Base-by-base conservation (phyloP, 306 rosid species). In the Parietaria judaica region DNA sequence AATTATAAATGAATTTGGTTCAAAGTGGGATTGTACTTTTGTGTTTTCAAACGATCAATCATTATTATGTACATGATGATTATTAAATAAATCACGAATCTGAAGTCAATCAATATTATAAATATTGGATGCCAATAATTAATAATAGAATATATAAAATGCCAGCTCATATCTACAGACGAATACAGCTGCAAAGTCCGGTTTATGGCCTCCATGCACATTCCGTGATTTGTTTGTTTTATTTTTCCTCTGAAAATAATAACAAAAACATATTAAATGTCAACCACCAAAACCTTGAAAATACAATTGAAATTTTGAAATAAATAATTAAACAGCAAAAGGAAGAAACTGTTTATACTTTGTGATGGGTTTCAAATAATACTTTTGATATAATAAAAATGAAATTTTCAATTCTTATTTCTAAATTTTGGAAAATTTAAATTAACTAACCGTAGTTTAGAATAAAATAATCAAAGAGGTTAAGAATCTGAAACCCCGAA, bases 151-250 rank as follows among this genome's bases (percentile, higher is more conserved):
- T 41, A 51, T 35, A 34, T 14, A 51, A 34, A 58, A 14, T 23
- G 78, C 56, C 78, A 74, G 62, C 78, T 67, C 71, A 44, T n/a
- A 10, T 53, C 11, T 6, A 53, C 54, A 48, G 15, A 45, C 31
- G 17, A 15, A 55, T 47, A 66, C 72, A 73, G 55, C 72, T 67
- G 54, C 64, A 46, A 6, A 7, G 8, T 62, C 67, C 38, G 47
- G 75, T 64, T 77, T 52, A 62, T 41, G 61, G 62, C 56, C 16
- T 62, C 65, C 80, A 73, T 60, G 74, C 45, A 54, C 14, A 54
- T 73, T 77, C 49, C 56, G 75, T 57, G 70, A n/a, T 53, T 61
- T 14, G 49, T 38, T 16, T n/a, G 41, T 47, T 39, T 14, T 6
- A 11, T 44, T 54, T 16, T 2, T 36, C 11, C 17, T 15, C 36